Evolutionary conservation across 306 rosid species (phyloP).

Genomic region (Pyrus betulifolia): DNA sequence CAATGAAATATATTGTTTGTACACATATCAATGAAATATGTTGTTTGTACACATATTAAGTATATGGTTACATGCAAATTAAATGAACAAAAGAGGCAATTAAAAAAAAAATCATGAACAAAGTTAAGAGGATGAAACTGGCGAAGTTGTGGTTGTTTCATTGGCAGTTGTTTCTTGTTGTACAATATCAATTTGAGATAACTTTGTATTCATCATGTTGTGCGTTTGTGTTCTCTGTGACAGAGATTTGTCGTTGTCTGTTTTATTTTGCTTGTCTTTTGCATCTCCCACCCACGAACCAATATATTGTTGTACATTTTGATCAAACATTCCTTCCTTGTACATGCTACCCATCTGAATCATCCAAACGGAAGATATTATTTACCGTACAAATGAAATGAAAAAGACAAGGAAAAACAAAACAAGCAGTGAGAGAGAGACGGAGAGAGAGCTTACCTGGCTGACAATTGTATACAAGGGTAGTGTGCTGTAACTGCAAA

Average conservation of each 20-base stretch:
- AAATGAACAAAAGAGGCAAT: background rate
- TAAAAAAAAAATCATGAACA: background rate
- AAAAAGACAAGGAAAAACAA: background rate
- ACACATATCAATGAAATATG: background rate
- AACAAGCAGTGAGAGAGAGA: background rate
- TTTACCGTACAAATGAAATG: background rate
- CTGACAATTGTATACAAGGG: conserved; percentile 72
- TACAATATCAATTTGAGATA: conserved; percentile 26
- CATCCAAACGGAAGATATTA: background rate
- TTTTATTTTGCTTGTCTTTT: background rate
- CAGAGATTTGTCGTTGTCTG: background rate
- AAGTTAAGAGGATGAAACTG: background rate
- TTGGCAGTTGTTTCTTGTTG: conserved; percentile 25
- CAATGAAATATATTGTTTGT: background rate
- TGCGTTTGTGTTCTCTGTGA: background rate
- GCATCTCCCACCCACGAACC: background rate
- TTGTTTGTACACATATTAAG: background rate
- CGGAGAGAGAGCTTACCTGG: conserved; percentile 40
- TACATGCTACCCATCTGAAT: conserved; percentile 62
- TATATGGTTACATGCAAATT: background rate
- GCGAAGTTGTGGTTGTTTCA: conserved; percentile 10
- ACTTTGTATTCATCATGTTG: conserved; percentile 19
- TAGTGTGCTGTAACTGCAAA: conserved; percentile 85
- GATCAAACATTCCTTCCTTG: conserved; percentile 31
- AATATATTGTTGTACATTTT: background rate